phyloP scores from a whole-genome alignment of 495 filamentous ascomycete genomes.

The Hypoxylon lienhwacheense region DNA sequence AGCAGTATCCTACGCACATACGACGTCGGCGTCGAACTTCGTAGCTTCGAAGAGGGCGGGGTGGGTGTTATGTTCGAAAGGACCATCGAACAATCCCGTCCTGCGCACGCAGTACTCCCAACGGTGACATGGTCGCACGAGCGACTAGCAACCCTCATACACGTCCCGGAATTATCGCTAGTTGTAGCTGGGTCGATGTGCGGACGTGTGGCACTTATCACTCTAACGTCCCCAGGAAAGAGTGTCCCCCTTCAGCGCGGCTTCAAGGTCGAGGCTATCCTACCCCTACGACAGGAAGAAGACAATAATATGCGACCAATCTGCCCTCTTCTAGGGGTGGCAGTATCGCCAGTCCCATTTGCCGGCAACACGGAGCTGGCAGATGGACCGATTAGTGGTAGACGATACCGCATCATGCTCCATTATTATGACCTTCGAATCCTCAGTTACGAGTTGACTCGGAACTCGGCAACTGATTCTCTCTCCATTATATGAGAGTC shows the following conservation, averaged over 20 bases:
- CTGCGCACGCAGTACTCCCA: constrained; percentile 48
- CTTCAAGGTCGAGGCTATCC: constrained; percentile 49
- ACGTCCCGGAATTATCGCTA: constrained; percentile 77
- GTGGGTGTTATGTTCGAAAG: constrained; percentile 48
- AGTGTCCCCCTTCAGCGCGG: constrained; percentile 34
- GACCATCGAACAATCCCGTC: constrained; percentile 50
- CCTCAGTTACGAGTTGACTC: constrained; percentile 75
- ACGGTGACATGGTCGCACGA: constrained; percentile 52
- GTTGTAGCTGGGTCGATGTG: constrained; percentile 71
- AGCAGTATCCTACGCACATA: constrained; percentile 61
- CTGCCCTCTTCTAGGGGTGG: constrained; percentile 47
- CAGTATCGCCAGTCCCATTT: constrained; percentile 48
- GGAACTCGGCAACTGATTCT: constrained; percentile 29
- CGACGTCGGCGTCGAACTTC: constrained; percentile 59
- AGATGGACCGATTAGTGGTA: constrained; percentile 40
- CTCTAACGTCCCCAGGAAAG: constrained; percentile 57
- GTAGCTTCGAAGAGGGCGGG: constrained; percentile 47
- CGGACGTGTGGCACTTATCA: constrained; percentile 74
- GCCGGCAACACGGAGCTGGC: constrained; percentile 52
- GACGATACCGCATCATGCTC: constrained; percentile 71
- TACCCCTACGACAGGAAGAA: constrained; percentile 47
- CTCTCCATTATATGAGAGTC: constrained; percentile 26
- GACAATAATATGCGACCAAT: constrained; percentile 39
- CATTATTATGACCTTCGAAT: constrained; percentile 76
- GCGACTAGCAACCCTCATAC: constrained; percentile 74